Conservation (phyloP, 768 basidiomycete species). For the Leccinum aurantiacum region DNA sequence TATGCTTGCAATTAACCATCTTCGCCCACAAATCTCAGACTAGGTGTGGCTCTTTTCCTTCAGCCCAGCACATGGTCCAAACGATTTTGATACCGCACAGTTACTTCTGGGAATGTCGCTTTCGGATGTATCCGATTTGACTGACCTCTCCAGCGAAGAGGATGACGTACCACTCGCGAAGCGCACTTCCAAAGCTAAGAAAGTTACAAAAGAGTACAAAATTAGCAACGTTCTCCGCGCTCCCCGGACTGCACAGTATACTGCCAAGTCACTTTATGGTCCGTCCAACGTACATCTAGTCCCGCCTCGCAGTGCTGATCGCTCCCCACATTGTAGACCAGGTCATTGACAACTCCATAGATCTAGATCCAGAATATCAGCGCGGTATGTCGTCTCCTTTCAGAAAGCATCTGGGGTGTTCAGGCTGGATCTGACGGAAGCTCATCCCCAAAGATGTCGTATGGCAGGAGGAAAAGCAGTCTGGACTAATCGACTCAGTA, state of each 20-base stretch:
- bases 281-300: conserved; percentile 4
- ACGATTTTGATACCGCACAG: not conserved
- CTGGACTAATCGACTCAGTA: conserved; percentile 61
- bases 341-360: conserved; percentile 45
- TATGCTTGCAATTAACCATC: not conserved
- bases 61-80: not conserved
- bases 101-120: conserved; percentile 29
- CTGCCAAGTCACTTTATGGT: conserved; percentile 48
- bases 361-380: conserved; percentile 67
- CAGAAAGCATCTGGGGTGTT: not conserved
- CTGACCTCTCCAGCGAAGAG: conserved; percentile 45
- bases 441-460: conserved; percentile 48
- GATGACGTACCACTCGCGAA: conserved; percentile 32
- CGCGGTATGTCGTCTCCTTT: conserved; percentile 41
- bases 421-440: not conserved
- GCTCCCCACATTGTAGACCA: conserved; percentile 37
- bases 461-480: conserved; percentile 62
- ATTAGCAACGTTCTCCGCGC: conserved; percentile 35
- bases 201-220: conserved; percentile 31
- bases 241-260: conserved; percentile 41
- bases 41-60: not conserved
- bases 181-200: conserved; percentile 23
- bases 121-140: conserved; percentile 47
- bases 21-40: not conserved
- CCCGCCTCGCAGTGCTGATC: not conserved